Evolutionary conservation across 2,329 filamentous ascomycete genomes (phyloP).

Genomic region (Diatrype stigma): DNA sequence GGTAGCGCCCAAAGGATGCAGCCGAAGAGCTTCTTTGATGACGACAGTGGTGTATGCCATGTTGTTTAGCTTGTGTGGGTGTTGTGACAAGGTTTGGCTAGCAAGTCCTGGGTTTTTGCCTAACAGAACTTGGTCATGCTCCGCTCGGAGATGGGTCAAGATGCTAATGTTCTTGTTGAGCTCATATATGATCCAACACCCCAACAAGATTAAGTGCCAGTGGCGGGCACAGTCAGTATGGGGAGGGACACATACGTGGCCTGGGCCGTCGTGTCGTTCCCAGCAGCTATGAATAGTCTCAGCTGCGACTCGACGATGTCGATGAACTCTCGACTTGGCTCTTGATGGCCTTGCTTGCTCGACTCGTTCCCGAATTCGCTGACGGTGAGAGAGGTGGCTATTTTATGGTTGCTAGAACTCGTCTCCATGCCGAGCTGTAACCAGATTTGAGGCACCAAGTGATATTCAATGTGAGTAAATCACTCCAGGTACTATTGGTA

Average conservation of each 20-base stretch:
- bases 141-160: not conserved
- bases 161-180: slow-evolving; percentile 2
- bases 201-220: slow-evolving; percentile 1
- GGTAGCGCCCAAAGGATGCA: not conserved
- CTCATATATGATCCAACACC: slow-evolving; percentile 13
- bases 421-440: not conserved
- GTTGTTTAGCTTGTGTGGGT: not conserved
- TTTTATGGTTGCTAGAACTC: slow-evolving; percentile 1
- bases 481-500: no score
- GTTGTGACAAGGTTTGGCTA: not conserved
- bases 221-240: not conserved
- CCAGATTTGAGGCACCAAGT: slow-evolving; percentile 2
- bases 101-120: not conserved
- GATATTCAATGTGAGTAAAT: no score
- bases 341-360: not conserved
- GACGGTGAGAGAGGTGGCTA: slow-evolving; percentile 5
- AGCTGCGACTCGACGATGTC: slow-evolving; percentile 6
- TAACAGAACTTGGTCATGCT: not conserved
- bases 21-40: not conserved
- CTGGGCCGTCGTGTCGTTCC: slow-evolving; percentile 12
- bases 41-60: not conserved
- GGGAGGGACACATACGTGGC: slow-evolving; percentile 6
- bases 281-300: slow-evolving; percentile 6
- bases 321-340: slow-evolving; percentile 1
- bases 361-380: not conserved